A percentile compares a stretch with the other conserved stretches of the same genome.
Conservation (phyloP, 2,329 filamentous ascomycete species). For the Monosporascus sp. region DNA sequence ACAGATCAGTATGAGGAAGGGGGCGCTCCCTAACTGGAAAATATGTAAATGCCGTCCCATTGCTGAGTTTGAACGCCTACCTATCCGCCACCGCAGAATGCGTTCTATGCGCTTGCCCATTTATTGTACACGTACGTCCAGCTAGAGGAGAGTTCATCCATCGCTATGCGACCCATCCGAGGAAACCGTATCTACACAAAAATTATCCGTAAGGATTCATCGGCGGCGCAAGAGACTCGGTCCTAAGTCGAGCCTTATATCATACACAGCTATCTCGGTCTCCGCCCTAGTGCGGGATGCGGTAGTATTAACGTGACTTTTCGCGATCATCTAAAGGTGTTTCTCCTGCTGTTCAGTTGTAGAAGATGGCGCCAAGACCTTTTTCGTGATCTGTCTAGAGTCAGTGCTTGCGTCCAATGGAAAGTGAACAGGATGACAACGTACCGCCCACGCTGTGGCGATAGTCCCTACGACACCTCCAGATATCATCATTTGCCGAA, state of each 20-base stretch:
- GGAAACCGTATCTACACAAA: constrained; percentile 10
- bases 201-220: constrained; percentile 15
- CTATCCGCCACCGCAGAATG: constrained; percentile 23
- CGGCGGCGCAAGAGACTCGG: constrained; percentile 10
- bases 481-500: constrained; percentile 91
- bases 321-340: constrained; percentile 9
- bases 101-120: constrained; percentile 42
- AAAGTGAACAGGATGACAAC: constrained; percentile 29
- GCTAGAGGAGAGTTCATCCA: constrained; percentile 49
- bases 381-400: constrained; percentile 19
- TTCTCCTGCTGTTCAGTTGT: constrained; percentile 10
- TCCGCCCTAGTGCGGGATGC: constrained; percentile 7
- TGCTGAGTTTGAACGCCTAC: constrained; percentile 27
- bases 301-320: constrained; percentile 1
- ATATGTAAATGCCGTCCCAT: constrained; percentile 20
- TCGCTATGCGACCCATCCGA: constrained; percentile 32
- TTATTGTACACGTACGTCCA: constrained; percentile 46
- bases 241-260: constrained; percentile 17
- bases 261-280: constrained; percentile 18
- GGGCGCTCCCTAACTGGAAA: constrained; percentile 11
- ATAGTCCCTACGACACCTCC: constrained; percentile 81
- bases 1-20: background rate
- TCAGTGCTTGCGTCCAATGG: constrained; percentile 14
- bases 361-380: constrained; percentile 16
- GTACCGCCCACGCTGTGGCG: constrained; percentile 86